Evolutionary conservation across 176 grass and related monocot genomes (phyloP), one percentile per base, ranked within the genome.

Genomic region (Pontederia paniculata): DNA sequence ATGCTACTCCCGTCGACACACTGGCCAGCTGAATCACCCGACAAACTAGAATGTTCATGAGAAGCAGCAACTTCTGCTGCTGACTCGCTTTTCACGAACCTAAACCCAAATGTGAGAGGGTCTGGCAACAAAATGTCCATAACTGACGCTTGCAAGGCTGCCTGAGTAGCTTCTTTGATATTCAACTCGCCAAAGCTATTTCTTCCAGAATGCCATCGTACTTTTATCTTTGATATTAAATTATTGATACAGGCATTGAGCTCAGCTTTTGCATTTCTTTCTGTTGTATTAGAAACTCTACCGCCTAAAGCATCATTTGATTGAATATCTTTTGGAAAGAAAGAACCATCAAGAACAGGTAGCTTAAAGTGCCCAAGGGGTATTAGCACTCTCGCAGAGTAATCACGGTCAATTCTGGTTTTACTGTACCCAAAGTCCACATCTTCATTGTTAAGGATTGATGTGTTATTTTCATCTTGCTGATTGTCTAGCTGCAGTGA

Each of bases 171-270:
- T 78, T 98, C 87, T 75, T 88, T 98, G 25, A 82, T 86, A 79
- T 91, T 98, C 78, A 98, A 74, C 65, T 98, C 93, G 43, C 93
- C 93, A 19, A 70, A 86, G 54, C 93, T 98, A 74, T 91, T 98
- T 74, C 93, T 76, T 65, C 93, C 93, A 51, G 93, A 98, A 69
- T 98, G 70, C 93, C 93, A 98, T 67, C 64, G 84, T 72, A 91
- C 87, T 81, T 98, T 88, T 75, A 98, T 98, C 82, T 91, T 98
- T 25, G 83, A 88, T 63, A 98, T 98, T 66, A 98, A 78, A 62
- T 81, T 86, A 58, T 74, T 84, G 71, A 98, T 98, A 45, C 83
- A 84, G 10, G 83, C 80, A 21, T 91, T 91, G 65, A 98, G 51
- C 73, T 98, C 93, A 54, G 93, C 76, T 74, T 98, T 98, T 41